A percentile compares a stretch with the other conserved stretches of the same genome.
Conservation (phyloP, 192 early-diverging fungal genomes). For the Dispira parvispora region DNA sequence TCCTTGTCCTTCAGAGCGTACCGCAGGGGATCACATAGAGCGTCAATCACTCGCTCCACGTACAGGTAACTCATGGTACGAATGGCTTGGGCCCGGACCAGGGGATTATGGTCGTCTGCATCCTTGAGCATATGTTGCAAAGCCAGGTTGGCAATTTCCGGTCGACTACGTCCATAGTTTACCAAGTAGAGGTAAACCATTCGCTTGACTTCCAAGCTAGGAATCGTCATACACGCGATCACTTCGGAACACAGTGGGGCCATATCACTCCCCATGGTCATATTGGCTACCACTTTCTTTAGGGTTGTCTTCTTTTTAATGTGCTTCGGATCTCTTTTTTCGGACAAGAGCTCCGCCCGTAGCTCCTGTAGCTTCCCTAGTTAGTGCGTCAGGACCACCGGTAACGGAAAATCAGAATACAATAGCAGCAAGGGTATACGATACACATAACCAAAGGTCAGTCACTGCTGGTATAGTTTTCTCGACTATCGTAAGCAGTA, state of each 20-base stretch:
- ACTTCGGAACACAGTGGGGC: conserved; percentile 84
- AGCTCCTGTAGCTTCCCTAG: conserved; percentile 83
- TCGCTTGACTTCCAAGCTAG: conserved; percentile 70
- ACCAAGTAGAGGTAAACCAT: conserved; percentile 94
- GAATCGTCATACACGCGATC: conserved; percentile 78
- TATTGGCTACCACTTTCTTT: conserved; percentile 97
- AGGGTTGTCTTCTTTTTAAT: conserved; percentile 68
- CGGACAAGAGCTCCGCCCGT: conserved; percentile 66
- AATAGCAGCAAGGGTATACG: no score
- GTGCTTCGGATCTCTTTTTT: conserved; percentile 66
- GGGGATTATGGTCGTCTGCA: conserved; percentile 77
- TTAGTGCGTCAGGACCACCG: conserved; percentile 9
- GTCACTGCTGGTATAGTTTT: no score
- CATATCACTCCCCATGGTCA: conserved; percentile 99
- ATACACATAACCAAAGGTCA: no score
- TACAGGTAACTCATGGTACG: conserved; percentile 95
- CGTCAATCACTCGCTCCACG: conserved; percentile 77
- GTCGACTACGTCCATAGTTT: conserved; percentile 84
- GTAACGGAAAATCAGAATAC: no score
- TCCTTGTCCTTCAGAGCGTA: conserved; percentile 69
- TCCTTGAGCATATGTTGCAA: conserved; percentile 85
- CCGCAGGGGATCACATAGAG: conserved; percentile 70
- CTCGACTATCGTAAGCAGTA: no score
- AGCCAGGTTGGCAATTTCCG: conserved; percentile 86
- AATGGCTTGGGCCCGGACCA: conserved; percentile 89